A percentile compares a stretch with the other conserved stretches of the same genome.
Evolutionary conservation across 805 yeast genomes (phyloP).

Genomic region (Barnettozyma botsteinii): DNA sequence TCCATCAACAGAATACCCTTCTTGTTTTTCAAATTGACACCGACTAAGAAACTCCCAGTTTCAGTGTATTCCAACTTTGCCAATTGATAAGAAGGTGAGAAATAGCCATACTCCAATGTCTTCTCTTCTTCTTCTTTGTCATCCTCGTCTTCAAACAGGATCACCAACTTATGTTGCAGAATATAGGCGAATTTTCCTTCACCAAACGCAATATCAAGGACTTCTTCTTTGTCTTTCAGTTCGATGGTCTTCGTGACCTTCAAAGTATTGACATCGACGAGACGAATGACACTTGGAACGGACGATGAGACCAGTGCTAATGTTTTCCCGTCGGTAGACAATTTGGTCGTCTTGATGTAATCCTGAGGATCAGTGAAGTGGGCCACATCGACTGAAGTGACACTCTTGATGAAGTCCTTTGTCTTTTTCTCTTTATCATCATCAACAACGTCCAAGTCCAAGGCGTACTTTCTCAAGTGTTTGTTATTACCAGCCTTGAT

Average conservation of each 20-base stretch:
- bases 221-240: slow-evolving; percentile 42
- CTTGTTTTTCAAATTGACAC: slow-evolving; percentile 36
- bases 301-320: slow-evolving; percentile 68
- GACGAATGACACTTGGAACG: slow-evolving; percentile 54
- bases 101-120: slow-evolving; percentile 12
- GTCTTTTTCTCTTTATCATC: slow-evolving; percentile 33
- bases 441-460: slow-evolving; percentile 9
- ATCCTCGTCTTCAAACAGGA: slow-evolving; percentile 3
- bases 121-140: slow-evolving; percentile 12
- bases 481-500: slow-evolving; percentile 59
- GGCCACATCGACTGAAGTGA: slow-evolving; percentile 52
- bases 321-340: slow-evolving; percentile 53
- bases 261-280: slow-evolving; percentile 52
- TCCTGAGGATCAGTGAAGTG: slow-evolving; percentile 44
- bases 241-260: slow-evolving; percentile 47
- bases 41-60: slow-evolving; percentile 34
- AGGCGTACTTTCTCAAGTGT: slow-evolving; percentile 59
- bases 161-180: slow-evolving; percentile 43
- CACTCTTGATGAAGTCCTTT: slow-evolving; percentile 51
- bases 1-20: slow-evolving; percentile 35
- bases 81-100: slow-evolving; percentile 24
- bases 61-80: slow-evolving; percentile 39
- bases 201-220: slow-evolving; percentile 61
- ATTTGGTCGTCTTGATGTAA: slow-evolving; percentile 51
- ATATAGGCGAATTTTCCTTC: slow-evolving; percentile 59